Percentiles rank a stretch among this genome's conserved stretches.
Conservation (phyloP, 768 basidiomycete species). For the Suillus plorans region DNA sequence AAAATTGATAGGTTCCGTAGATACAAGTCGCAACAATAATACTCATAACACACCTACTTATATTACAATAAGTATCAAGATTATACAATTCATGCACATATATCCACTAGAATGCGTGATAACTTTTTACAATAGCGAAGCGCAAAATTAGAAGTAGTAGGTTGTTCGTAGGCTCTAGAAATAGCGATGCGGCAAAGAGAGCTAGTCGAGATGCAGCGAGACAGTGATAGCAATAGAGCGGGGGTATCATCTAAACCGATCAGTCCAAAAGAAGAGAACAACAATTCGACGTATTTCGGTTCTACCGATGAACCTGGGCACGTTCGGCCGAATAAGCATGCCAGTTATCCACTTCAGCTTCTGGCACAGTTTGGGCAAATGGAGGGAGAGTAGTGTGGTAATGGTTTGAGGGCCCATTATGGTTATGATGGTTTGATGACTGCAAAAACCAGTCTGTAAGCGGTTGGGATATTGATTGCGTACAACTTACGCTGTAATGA, state of each 20-base stretch:
- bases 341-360: slow-evolving; percentile 57
- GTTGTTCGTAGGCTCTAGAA: slow-evolving; percentile 30
- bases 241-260: slow-evolving; percentile 34
- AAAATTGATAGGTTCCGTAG: slow-evolving; percentile 2
- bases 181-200: slow-evolving; percentile 17
- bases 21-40: neutral
- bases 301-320: slow-evolving; percentile 55
- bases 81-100: slow-evolving; percentile 38
- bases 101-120: slow-evolving; percentile 36
- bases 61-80: slow-evolving; percentile 29
- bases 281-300: neutral
- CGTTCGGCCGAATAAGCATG: slow-evolving; percentile 67
- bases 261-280: neutral
- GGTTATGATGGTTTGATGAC: slow-evolving; percentile 36
- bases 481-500: slow-evolving; percentile 46
- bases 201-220: slow-evolving; percentile 20
- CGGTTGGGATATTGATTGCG: slow-evolving; percentile 2
- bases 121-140: slow-evolving; percentile 33
- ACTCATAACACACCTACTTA: slow-evolving; percentile 24
- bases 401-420: slow-evolving; percentile 36
- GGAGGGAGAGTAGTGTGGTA: slow-evolving; percentile 46
- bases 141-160: slow-evolving; percentile 30
- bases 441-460: neutral
- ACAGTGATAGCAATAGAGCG: slow-evolving; percentile 31
- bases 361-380: slow-evolving; percentile 42